Percentiles rank a stretch among this genome's conserved stretches.
Evolutionary conservation across 495 filamentous ascomycete species (phyloP).

Genomic region (Immersiella caudata): DNA sequence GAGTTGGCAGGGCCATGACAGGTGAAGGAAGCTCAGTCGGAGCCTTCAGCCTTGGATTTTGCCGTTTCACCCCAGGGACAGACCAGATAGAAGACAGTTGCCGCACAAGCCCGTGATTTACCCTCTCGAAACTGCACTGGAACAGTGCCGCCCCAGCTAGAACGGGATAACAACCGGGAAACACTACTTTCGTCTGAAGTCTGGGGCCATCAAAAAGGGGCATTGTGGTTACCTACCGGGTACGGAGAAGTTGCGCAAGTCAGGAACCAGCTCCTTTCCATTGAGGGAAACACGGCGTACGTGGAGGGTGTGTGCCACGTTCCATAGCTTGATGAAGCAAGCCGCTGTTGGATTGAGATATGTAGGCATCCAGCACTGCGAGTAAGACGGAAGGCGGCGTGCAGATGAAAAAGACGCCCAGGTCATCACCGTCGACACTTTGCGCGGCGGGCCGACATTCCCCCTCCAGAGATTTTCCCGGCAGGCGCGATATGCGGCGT

Average conservation of each 20-base stretch:
- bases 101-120: neutral
- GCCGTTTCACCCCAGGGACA: neutral
- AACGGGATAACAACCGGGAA: slow-evolving; percentile 5
- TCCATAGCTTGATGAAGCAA: neutral
- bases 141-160: slow-evolving; percentile 11
- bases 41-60: neutral
- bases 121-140: slow-evolving; percentile 17
- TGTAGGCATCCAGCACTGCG: neutral
- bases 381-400: neutral
- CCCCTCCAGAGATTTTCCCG: slow-evolving; percentile 20
- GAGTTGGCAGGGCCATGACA: neutral
- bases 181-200: neutral
- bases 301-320: neutral
- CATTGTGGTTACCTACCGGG: neutral
- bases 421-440: neutral
- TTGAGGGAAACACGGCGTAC: neutral
- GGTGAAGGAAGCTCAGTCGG: no score
- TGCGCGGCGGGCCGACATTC: slow-evolving; percentile 6
- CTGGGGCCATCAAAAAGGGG: neutral
- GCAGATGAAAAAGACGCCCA: slow-evolving; percentile 1
- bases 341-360: neutral
- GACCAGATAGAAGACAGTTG: neutral
- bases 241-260: neutral
- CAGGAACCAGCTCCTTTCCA: neutral
- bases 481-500: slow-evolving; percentile 26